Evolutionary conservation across 345 rosid species (phyloP).

Genomic region (Citrus sp.): DNA sequence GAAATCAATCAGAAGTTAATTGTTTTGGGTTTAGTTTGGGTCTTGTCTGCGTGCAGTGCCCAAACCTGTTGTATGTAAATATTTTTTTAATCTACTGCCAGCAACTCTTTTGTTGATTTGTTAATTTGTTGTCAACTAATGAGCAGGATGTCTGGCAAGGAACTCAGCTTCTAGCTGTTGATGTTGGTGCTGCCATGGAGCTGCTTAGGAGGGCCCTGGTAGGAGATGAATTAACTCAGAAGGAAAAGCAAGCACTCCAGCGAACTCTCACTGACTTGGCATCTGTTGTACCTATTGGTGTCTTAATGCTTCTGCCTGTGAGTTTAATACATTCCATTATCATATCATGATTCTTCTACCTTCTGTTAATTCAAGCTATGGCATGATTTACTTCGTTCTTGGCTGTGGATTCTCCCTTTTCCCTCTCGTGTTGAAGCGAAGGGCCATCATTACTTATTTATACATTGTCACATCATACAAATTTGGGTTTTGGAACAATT

Average conservation of each 20-base stretch:
- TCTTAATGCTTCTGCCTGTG: slow-evolving; percentile 97
- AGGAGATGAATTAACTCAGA: slow-evolving; percentile 88
- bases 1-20: neutral
- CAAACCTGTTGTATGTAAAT: neutral
- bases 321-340: slow-evolving; percentile 26
- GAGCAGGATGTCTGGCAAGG: slow-evolving; percentile 96
- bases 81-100: neutral
- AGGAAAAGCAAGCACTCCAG: slow-evolving; percentile 74
- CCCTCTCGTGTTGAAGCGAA: neutral
- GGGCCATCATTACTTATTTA: neutral
- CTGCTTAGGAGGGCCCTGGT: slow-evolving; percentile 64
- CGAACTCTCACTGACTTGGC: slow-evolving; percentile 91
- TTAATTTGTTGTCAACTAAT: slow-evolving; percentile 7
- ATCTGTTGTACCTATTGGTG: slow-evolving; percentile 86
- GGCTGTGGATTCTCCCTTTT: neutral
- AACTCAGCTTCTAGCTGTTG: slow-evolving; percentile 91
- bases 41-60: neutral
- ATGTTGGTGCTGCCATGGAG: slow-evolving; percentile 79
- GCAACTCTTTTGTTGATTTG: neutral
- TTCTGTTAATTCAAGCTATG: neutral
- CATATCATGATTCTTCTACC: neutral
- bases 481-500: neutral
- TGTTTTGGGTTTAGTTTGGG: neutral
- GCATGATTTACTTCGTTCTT: neutral
- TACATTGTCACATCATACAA: neutral